Evolutionary conservation across 2,329 filamentous ascomycete species (phyloP).

Genomic region (Penicillium psychrosexuale): DNA sequence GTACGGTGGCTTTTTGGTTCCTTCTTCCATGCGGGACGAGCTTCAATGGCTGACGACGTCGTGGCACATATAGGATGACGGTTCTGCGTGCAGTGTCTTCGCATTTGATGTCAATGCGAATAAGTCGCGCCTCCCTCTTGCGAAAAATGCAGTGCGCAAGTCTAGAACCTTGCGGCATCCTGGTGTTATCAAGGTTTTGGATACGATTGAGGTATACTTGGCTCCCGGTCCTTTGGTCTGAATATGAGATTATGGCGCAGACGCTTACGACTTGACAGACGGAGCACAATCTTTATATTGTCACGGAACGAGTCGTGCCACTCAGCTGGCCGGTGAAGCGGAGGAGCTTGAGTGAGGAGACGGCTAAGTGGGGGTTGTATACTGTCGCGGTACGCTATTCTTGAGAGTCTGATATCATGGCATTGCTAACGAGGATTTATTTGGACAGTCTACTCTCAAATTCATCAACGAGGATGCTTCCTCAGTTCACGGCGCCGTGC

Average conservation of each 20-base stretch:
- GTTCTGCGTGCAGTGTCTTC: slow-evolving; percentile 93
- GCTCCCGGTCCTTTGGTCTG: neutral
- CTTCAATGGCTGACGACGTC: slow-evolving; percentile 13
- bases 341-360: slow-evolving; percentile 84
- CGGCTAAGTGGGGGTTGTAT: slow-evolving; percentile 92
- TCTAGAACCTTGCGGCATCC: slow-evolving; percentile 89
- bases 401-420: neutral
- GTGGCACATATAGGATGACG: slow-evolving; percentile 68
- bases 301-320: slow-evolving; percentile 84
- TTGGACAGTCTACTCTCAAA: slow-evolving; percentile 73
- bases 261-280: slow-evolving; percentile 56
- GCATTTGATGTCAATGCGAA: slow-evolving; percentile 86
- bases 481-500: slow-evolving; percentile 84
- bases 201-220: slow-evolving; percentile 77
- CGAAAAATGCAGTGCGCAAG: slow-evolving; percentile 91
- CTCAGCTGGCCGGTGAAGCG: slow-evolving; percentile 86
- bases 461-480: slow-evolving; percentile 94
- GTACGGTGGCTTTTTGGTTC: slow-evolving; percentile 48
- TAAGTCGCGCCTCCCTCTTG: slow-evolving; percentile 76
- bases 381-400: slow-evolving; percentile 65
- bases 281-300: slow-evolving; percentile 92
- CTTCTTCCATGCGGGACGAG: neutral
- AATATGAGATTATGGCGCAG: neutral
- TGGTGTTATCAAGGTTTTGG: slow-evolving; percentile 88
- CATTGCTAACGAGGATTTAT: neutral